Conservation (phyloP, 441 rosid species). For the Gossypium davidsonii region DNA sequence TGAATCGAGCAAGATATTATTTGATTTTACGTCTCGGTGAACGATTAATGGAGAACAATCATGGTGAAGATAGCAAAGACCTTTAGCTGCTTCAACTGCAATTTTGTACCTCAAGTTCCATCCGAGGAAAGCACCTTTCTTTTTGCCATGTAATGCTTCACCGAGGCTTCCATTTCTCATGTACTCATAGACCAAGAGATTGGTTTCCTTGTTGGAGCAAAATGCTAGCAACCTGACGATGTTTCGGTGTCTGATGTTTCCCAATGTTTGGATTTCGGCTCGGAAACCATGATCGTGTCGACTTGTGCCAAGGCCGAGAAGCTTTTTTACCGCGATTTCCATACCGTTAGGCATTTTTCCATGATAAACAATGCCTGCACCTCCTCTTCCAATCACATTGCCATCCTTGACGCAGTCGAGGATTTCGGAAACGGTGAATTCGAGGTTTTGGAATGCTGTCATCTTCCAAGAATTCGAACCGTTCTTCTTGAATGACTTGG, state of each 20-base stretch:
- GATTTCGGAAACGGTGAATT: conserved; percentile 35
- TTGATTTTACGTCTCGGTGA: conserved; percentile 50
- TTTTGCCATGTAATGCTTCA: conserved; percentile 40
- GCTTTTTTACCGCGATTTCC: conserved; percentile 46
- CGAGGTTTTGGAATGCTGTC: conserved; percentile 47
- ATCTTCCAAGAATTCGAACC: conserved; percentile 39
- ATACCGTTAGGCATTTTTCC: conserved; percentile 47
- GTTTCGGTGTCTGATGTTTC: conserved; percentile 50
- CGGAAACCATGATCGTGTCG: conserved; percentile 48
- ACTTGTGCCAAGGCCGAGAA: conserved; percentile 35
- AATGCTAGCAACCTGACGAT: conserved; percentile 44
- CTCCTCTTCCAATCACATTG: conserved; percentile 48
- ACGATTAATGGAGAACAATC: conserved; percentile 49
- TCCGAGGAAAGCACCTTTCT: conserved; percentile 35
- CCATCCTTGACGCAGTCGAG: conserved; percentile 51
- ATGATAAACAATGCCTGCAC: conserved; percentile 50
- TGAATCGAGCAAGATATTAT: conserved; percentile 41
- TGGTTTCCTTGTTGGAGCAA: conserved; percentile 43
- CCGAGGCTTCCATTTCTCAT: conserved; percentile 55
- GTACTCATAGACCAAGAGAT: conserved; percentile 46
- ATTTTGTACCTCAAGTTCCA: conserved; percentile 49
- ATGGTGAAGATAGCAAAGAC: conserved; percentile 49
- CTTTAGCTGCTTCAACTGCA: conserved; percentile 47
- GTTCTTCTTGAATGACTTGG: conserved; percentile 35
- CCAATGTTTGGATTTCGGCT: conserved; percentile 49